Conservation (phyloP, 1,284 basidiomycete species). For the Apiotrichum laibachii region DNA sequence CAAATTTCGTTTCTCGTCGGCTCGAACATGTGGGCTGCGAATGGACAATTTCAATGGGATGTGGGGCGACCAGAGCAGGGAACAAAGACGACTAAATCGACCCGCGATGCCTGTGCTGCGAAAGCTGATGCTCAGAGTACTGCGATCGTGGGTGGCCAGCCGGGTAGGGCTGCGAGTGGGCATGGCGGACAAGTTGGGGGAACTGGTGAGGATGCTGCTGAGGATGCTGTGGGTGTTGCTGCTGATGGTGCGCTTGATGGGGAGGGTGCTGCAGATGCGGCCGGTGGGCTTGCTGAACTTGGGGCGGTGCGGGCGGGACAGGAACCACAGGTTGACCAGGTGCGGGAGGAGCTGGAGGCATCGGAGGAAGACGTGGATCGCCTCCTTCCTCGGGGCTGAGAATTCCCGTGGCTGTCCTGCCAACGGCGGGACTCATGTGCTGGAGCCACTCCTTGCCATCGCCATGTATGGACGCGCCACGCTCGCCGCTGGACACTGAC, state of each 20-base stretch:
- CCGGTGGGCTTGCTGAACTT: neutral
- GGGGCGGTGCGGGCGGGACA: neutral
- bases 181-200: neutral
- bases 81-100: neutral
- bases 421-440: neutral
- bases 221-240: neutral
- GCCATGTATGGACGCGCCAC: neutral
- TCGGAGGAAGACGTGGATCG: neutral
- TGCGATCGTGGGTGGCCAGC: neutral
- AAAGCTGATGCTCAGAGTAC: neutral
- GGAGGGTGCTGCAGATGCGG: neutral
- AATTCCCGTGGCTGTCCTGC: too few species aligned
- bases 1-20: too few species aligned
- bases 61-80: too few species aligned
- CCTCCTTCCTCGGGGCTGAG: neutral
- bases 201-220: neutral
- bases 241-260: neutral
- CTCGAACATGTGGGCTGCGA: too few species aligned
- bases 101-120: neutral
- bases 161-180: neutral
- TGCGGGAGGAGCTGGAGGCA: neutral
- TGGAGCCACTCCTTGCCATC: neutral
- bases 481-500: neutral
- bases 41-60: too few species aligned
- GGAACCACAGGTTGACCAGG: too few species aligned